These are phyloP conservation scores for Waltiozyma sp. DNA, from an alignment of 1,139 yeast species.

Conservation along the genomic window DNA sequence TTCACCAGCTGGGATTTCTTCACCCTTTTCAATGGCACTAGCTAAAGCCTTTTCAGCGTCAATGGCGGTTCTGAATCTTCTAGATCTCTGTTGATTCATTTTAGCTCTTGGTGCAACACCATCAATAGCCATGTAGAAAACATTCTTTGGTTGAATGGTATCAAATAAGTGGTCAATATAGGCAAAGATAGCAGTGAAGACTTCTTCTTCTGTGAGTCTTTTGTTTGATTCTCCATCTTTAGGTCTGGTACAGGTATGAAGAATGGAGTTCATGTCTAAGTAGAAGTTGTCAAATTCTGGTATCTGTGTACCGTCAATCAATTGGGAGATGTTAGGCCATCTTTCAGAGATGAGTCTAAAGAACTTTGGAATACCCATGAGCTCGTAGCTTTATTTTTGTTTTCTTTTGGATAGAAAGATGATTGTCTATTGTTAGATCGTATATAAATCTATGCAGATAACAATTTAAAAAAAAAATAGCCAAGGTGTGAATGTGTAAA, in stretches of 20 bases:
- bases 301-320: slow-evolving; percentile 72
- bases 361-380: slow-evolving; percentile 87
- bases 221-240: slow-evolving; percentile 51
- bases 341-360: slow-evolving; percentile 95
- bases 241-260: slow-evolving; percentile 87
- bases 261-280: slow-evolving; percentile 93
- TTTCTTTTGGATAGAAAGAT: background rate
- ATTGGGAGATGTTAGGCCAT: slow-evolving; percentile 94
- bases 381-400: background rate
- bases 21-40: slow-evolving; percentile 36
- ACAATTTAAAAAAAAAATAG: background rate
- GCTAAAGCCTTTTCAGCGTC: slow-evolving; percentile 74
- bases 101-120: slow-evolving; percentile 99
- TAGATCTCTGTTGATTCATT: slow-evolving; percentile 97
- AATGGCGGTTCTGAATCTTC: slow-evolving; percentile 90
- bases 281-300: slow-evolving; percentile 94
- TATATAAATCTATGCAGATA: background rate
- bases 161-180: slow-evolving; percentile 91
- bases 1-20: slow-evolving; percentile 32
- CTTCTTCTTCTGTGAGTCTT: slow-evolving; percentile 77
- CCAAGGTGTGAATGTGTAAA: background rate
- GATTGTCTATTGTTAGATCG: background rate
- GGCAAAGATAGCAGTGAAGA: slow-evolving; percentile 85
- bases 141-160: slow-evolving; percentile 74
- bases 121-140: slow-evolving; percentile 95